Base-by-base conservation (phyloP, 495 filamentous ascomycete genomes). In the Amorphotheca resinae region DNA sequence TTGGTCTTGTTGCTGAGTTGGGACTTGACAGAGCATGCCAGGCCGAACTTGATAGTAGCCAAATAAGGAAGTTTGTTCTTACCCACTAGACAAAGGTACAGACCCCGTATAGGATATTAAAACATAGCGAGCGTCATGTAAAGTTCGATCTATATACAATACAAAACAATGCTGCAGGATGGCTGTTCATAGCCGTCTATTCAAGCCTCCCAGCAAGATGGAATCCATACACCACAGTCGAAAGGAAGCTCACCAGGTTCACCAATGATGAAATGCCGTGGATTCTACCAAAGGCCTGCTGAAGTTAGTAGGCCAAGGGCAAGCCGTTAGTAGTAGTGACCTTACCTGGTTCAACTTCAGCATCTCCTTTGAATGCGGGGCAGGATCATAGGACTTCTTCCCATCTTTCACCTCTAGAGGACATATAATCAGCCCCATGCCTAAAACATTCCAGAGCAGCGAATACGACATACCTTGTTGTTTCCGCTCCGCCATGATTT, bases 281-380 rank as follows among this genome's bases (percentile, higher is more conserved):
- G 38, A 94, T 62, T 33, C 67, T 70, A 4, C 70, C 72, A 64
- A 96, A 96, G 53, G 64, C 66, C 25, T 28, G 11, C 11, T 5
- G 25, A 28, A 28, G 25, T 28, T 28, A 28, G 25, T 28, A 28
- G 25, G 11, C 11, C 25, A 28, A 28, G 11, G 25, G 25, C 25
- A 28, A 28, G 11, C 11, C 11, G 5, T 28, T 28, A n/a, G 25
- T 28, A 5, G 11, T 28, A 28, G 11, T 28, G 5, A 5, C 5
- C 25, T 28, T 28, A 28, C 25, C 65, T 75, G 82, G 65, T 94
- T 95, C 56, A 96, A 58, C 20, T 67, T 67, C 46, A 69, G 48
- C 87, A 95, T 95, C 64, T 84, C 83, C 57, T 79, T 70, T 4
- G 80, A 85, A 49, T 88, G 81, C 23, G 83, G 77, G 12, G 72